Base-by-base conservation (phyloP, 169 alveolate genomes). In the Eimeria praecox region DNA sequence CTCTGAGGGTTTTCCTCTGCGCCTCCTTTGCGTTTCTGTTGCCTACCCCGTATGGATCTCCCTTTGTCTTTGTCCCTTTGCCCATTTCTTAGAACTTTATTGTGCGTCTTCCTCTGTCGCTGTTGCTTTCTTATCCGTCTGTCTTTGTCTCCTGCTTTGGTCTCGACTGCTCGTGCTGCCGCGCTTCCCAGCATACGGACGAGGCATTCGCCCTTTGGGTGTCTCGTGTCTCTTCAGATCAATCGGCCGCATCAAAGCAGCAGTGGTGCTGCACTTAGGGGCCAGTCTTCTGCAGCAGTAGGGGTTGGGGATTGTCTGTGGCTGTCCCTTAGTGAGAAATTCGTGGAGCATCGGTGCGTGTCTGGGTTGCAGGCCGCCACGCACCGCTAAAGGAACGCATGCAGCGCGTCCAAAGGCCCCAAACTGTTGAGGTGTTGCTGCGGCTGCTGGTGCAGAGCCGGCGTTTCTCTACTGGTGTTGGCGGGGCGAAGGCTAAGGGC, bases 321-420 rank as follows among this genome's bases (percentile, higher is more conserved):
- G 9, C 14, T 24, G 38, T 64, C 33, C n/a, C 8, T 27, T 22
- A 8, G 40, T 8, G 22, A 64, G 16, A 22, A 8, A 18, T 27
- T 64, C 75, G 38, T 5, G 75, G 40, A 38, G 0, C 35, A 3
- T 9, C n/a, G n/a, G 54, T 33, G 85, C 12, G 54, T 22, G 35
- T 78, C 38, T 46, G 40, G 4, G 16, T 18, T 40, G 75, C 73
- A 83, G 91, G 91, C 75, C 91, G 91, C 77, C 20, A 83, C 73
- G 91, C 91, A 10, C 91, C 91, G 8, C 52, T 83, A 22, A 49
- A 83, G 49, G 77, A 52, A 66, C 91, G 91, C 75, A 49, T 83
- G 71, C 91, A 83, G 91, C n/a, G 24, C 9, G 52, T 83, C 49
- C 10, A 52, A 40, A n/a, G 35, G 35, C 91, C 91, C 71, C 77